phyloP scores from a whole-genome alignment of 768 basidiomycete genomes.

The Tubosaeta brunneosetosa region DNA sequence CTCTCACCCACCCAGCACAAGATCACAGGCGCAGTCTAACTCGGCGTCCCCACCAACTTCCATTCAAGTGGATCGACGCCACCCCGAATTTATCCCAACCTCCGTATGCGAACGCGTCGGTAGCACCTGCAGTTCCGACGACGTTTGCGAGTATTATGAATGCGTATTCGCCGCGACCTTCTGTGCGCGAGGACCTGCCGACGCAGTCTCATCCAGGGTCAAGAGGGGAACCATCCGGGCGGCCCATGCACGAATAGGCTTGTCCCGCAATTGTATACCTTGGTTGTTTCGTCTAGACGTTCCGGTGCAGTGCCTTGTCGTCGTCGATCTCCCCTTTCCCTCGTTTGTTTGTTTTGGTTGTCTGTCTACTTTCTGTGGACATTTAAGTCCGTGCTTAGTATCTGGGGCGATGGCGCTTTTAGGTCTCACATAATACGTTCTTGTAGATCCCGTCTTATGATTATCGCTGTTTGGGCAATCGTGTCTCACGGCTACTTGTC shows the following conservation, averaged over 20 bases:
- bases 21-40: no score
- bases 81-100: constrained; percentile 21
- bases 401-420: no score
- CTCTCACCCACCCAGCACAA: no score
- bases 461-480: no score
- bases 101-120: constrained; percentile 10
- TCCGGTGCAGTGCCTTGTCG: not conserved
- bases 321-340: not conserved
- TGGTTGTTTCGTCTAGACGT: not conserved
- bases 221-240: constrained; percentile 11
- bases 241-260: constrained; percentile 12
- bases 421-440: no score
- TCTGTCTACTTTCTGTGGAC: not conserved
- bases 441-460: no score
- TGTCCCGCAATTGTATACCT: not conserved
- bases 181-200: constrained; percentile 21
- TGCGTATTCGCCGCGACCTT: constrained; percentile 45
- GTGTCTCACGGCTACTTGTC: no score
- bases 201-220: constrained; percentile 9
- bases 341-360: not conserved
- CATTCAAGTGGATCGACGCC: constrained; percentile 15
- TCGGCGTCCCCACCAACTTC: not conserved
- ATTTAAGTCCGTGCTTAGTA: not conserved
- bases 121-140: constrained; percentile 34
- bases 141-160: constrained; percentile 70